phyloP scores from a whole-genome alignment of 306 rosid genomes.

The Citrullus amarus region DNA sequence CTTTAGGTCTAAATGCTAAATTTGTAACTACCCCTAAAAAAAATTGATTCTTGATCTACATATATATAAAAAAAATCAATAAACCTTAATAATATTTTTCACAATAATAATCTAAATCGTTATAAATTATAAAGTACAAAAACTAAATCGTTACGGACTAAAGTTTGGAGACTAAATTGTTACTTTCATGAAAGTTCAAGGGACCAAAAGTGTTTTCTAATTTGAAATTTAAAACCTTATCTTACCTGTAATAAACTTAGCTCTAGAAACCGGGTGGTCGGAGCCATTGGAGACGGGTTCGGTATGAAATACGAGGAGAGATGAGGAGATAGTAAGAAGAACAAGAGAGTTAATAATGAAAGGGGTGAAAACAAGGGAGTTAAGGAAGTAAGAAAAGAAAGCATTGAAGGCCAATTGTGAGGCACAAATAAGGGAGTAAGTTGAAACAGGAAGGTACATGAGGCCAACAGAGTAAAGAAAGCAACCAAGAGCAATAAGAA shows the following conservation, averaged over 20 bases:
- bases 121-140: too few relatives aligned
- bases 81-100: too few relatives aligned
- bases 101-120: too few relatives aligned
- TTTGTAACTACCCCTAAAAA: too few relatives aligned
- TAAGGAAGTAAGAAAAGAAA: slow-evolving; percentile 46
- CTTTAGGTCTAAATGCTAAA: too few relatives aligned
- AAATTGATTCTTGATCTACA: too few relatives aligned
- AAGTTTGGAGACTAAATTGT: too few relatives aligned
- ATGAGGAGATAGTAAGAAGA: slow-evolving; percentile 39
- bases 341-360: slow-evolving; percentile 35
- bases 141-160: too few relatives aligned
- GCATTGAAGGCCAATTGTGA: slow-evolving; percentile 49
- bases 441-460: slow-evolving; percentile 40
- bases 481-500: slow-evolving; percentile 18
- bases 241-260: slow-evolving; percentile 12
- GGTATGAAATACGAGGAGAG: slow-evolving; percentile 26
- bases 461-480: slow-evolving; percentile 29
- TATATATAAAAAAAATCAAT: too few relatives aligned
- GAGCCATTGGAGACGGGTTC: neutral
- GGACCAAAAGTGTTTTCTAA: too few relatives aligned
- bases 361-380: slow-evolving; percentile 37
- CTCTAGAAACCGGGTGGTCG: neutral
- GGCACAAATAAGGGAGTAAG: slow-evolving; percentile 33
- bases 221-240: too few relatives aligned
- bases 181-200: too few relatives aligned